Conservation (phyloP, 352 stramenopile species). For the Halophytophthora batemanensis region DNA sequence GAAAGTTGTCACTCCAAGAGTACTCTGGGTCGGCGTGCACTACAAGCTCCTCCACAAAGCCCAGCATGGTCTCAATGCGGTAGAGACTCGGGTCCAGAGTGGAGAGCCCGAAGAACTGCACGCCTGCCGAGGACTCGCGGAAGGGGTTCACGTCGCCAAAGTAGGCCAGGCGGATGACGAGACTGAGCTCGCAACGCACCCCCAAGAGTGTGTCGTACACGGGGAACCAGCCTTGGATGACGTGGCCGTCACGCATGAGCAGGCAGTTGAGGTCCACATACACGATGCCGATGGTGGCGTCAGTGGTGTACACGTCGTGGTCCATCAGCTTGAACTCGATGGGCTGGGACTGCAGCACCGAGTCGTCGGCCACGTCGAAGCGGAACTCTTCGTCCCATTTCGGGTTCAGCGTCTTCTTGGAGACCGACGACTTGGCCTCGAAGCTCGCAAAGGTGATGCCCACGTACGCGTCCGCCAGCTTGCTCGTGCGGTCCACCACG, state of each 20-base stretch:
- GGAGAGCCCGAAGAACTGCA: conserved; percentile 97
- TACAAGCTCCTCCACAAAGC: conserved; percentile 95
- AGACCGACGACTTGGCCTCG: conserved; percentile 87
- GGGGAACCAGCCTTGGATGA: conserved; percentile 97
- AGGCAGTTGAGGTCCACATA: conserved; percentile 98
- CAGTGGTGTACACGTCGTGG: conserved; percentile 92
- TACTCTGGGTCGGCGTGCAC: conserved; percentile 98
- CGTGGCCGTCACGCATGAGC: conserved; percentile 90
- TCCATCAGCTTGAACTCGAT: conserved; percentile 98
- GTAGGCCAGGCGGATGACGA: conserved; percentile 96
- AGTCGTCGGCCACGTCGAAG: conserved; percentile 98
- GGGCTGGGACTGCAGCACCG: conserved; percentile 96
- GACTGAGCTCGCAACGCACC: conserved; percentile 93
- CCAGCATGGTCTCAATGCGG: conserved; percentile 87
- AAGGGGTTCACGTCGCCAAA: conserved; percentile 98
- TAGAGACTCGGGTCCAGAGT: conserved; percentile 90
- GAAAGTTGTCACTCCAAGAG: conserved; percentile 96
- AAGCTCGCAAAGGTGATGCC: conserved; percentile 86
- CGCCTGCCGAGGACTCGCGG: conserved; percentile 95
- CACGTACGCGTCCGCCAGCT: conserved; percentile 86
- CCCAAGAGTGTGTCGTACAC: conserved; percentile 97
- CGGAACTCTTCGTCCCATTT: conserved; percentile 98
- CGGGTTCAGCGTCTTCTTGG: conserved; percentile 94
- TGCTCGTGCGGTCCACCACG: conserved; percentile 79
- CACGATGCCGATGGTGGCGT: conserved; percentile 95